phyloP scores from a whole-genome alignment of 148 eudicot genomes.

The Dysphania ambrosioides region DNA sequence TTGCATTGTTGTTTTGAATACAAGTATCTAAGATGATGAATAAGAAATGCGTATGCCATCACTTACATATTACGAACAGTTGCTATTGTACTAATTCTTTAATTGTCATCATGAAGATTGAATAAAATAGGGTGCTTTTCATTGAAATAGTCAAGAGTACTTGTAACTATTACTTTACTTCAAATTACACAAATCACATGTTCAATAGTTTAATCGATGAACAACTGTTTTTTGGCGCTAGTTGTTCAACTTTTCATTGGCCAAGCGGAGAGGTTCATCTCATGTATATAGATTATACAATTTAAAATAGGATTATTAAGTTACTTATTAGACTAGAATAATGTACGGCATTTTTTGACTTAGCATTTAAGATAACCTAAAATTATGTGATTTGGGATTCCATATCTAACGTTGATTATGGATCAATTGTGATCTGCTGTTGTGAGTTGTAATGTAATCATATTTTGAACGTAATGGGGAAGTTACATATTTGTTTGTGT shows the following conservation, averaged over 20 bases:
- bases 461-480: no score
- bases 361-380: neutral
- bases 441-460: no score
- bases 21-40: neutral
- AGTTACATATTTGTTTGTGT: no score
- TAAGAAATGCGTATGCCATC: slow-evolving; percentile 17
- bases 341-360: no score
- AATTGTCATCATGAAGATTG: neutral
- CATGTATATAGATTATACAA: no score
- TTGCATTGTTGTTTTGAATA: neutral
- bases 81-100: neutral
- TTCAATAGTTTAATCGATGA: neutral
- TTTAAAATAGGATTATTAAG: no score
- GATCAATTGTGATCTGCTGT: no score
- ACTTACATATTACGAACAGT: slow-evolving; percentile 13
- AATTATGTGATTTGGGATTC: no score
- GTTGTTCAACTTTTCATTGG: neutral
- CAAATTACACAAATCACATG: neutral
- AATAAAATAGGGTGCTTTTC: slow-evolving; percentile 7
- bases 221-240: neutral
- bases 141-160: slow-evolving; percentile 22
- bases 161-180: neutral
- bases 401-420: no score
- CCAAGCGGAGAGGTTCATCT: no score
- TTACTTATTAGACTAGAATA: no score